These are phyloP conservation scores for Penicillium simplicissimum DNA, from an alignment of 495 filamentous ascomycete species.

Conservation along the genomic window DNA sequence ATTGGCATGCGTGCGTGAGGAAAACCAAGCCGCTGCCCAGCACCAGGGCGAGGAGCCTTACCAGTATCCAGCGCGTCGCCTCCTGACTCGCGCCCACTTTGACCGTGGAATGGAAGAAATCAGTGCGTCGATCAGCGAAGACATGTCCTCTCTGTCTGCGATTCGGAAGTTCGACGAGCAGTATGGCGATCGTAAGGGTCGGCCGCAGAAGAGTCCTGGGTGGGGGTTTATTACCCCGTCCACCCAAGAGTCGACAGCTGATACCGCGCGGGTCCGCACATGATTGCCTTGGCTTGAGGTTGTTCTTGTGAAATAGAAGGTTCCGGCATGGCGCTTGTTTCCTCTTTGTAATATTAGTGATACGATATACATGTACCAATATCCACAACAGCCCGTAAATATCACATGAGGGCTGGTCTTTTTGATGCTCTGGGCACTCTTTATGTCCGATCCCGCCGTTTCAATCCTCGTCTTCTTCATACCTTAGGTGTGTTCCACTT, in stretches of 20 bases:
- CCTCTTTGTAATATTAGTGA: slow-evolving; percentile 28
- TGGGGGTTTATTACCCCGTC: slow-evolving; percentile 45
- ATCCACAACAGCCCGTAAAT: slow-evolving; percentile 17
- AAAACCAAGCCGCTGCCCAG: slow-evolving; percentile 62
- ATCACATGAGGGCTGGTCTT: neutral
- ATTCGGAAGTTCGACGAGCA: slow-evolving; percentile 96
- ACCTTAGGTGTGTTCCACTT: no score
- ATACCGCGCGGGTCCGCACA: slow-evolving; percentile 44
- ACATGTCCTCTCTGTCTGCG: slow-evolving; percentile 82
- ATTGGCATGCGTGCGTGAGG: slow-evolving; percentile 82
- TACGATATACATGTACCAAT: slow-evolving; percentile 40
- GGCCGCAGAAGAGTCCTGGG: slow-evolving; percentile 57
- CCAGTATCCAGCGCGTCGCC: slow-evolving; percentile 65
- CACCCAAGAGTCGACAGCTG: slow-evolving; percentile 25
- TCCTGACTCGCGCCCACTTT: slow-evolving; percentile 70
- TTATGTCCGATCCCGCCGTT: neutral
- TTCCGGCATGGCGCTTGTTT: neutral
- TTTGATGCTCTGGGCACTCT: neutral
- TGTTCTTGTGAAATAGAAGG: neutral
- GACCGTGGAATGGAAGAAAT: slow-evolving; percentile 86
- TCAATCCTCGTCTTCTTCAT: no score
- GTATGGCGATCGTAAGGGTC: slow-evolving; percentile 84
- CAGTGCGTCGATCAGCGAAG: slow-evolving; percentile 88
- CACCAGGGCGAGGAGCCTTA: slow-evolving; percentile 53
- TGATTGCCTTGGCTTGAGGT: slow-evolving; percentile 23